Evolutionary conservation across 2,329 filamentous ascomycete species (phyloP).

Genomic region (Scytalidium lignicola): DNA sequence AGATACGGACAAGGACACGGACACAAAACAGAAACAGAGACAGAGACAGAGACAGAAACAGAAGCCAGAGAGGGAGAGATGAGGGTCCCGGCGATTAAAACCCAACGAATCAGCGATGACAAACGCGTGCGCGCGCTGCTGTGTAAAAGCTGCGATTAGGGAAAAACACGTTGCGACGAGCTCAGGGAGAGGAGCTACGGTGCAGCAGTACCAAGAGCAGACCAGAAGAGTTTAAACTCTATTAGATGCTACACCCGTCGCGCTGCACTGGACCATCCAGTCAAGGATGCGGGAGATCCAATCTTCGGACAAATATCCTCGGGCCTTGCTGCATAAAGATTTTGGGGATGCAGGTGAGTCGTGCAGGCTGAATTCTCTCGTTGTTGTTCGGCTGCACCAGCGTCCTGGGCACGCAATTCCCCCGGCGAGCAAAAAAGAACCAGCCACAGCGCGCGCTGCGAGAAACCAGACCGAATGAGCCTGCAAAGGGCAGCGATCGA

Average conservation of each 20-base stretch:
- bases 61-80: too few species aligned
- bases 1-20: too few species aligned
- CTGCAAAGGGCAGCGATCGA: neutral
- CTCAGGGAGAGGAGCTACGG: neutral
- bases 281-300: neutral
- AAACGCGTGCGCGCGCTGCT: constrained; percentile 1
- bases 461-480: too few species aligned
- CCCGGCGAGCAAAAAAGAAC: neutral
- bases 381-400: neutral
- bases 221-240: neutral
- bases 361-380: neutral
- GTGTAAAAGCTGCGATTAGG: neutral
- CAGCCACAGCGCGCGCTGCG: neutral
- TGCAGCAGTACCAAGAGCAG: neutral
- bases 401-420: too few species aligned
- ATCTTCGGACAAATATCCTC: neutral
- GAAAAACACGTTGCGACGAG: too few species aligned
- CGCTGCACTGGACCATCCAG: neutral
- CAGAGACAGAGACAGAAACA: too few species aligned
- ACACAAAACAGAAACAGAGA: too few species aligned
- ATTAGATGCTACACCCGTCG: neutral
- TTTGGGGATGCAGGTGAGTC: neutral
- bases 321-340: neutral
- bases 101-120: constrained; percentile 5
- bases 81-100: too few species aligned